Base-by-base conservation (phyloP, 1,139 yeast genomes). In the Suhomyces bolitotheri region DNA sequence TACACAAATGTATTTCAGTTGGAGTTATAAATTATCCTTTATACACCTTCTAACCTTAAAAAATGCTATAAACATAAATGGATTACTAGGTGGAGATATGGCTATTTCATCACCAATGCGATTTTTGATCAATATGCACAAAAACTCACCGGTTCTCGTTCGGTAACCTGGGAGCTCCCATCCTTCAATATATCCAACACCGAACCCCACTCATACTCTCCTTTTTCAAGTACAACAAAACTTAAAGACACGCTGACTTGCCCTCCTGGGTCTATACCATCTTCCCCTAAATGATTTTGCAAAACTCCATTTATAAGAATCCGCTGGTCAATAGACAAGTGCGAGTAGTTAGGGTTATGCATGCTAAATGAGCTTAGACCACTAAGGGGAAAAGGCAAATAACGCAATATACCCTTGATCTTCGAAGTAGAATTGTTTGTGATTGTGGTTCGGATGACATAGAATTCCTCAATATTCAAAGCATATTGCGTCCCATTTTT, bases 151-250 rank as follows among this genome's bases (percentile, higher is more conserved):
- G 73, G 70, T 31, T 66, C 70, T 31, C 64, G 47, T 11, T 60
- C 58, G 12, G 58, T 54, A 1, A 59, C 43, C 27, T 58, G 55
- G 20, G 38, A 38, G 33, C 22, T 44, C 27, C 47, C 49, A 27
- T 46, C 50, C 27, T 50, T 55, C 14, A 54, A 41, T 19, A 71
- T 73, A 43, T 86, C 95, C 44, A 85, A 67, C 2, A 84, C 60
- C 0, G 80, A 73, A 0, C 89, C 86, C 88, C 95, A 84, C 54
- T 83, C 90, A 52, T 80, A 85, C 37, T 79, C 83, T 2, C 95
- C 96, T 27, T 72, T 70, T 34, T 80, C 85, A 33, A 87, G 60
- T 13, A 83, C 70, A 14, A 80, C 72, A 38, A 82, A 73, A 5
- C 87, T 81, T 33, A 80, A 51, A 13, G 64, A 65, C 11, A 76